These are phyloP conservation scores for Gaultheria prostrata DNA, from an alignment of 148 eudicot species.

Conservation along the genomic window DNA sequence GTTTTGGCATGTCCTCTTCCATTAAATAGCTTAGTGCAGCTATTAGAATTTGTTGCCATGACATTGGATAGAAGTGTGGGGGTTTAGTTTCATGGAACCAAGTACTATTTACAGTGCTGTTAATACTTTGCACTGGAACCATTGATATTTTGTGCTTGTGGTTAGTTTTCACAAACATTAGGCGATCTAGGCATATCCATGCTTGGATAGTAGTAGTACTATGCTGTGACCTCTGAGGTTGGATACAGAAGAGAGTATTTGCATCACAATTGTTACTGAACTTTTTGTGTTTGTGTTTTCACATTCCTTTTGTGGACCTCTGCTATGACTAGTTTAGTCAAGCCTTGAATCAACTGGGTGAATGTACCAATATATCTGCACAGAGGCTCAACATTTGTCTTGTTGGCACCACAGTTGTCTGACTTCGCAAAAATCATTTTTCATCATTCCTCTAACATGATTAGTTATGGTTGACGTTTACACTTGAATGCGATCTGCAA, in stretches of 20 bases:
- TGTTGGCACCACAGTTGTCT: background rate
- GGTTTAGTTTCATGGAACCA: background rate
- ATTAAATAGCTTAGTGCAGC: background rate
- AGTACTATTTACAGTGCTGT: background rate
- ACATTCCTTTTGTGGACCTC: conserved; percentile 3
- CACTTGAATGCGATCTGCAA: background rate
- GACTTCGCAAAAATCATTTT: background rate
- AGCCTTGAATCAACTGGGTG: background rate
- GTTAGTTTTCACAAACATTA: background rate
- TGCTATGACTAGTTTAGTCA: background rate
- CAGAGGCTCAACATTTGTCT: background rate
- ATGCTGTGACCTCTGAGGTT: background rate
- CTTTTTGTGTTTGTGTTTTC: background rate
- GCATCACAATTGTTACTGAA: background rate
- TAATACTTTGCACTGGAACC: background rate
- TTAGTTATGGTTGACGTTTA: background rate
- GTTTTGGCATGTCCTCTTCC: background rate
- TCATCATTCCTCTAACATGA: background rate
- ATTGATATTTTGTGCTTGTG: background rate
- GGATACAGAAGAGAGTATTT: background rate
- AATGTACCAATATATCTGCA: background rate
- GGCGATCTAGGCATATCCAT: background rate
- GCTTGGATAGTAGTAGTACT: background rate
- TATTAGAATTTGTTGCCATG: background rate
- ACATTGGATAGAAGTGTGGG: background rate